Evolutionary conservation across 345 rosid species (phyloP), one percentile per base, ranked within the genome.

Genomic region (Durio zibethinus): DNA sequence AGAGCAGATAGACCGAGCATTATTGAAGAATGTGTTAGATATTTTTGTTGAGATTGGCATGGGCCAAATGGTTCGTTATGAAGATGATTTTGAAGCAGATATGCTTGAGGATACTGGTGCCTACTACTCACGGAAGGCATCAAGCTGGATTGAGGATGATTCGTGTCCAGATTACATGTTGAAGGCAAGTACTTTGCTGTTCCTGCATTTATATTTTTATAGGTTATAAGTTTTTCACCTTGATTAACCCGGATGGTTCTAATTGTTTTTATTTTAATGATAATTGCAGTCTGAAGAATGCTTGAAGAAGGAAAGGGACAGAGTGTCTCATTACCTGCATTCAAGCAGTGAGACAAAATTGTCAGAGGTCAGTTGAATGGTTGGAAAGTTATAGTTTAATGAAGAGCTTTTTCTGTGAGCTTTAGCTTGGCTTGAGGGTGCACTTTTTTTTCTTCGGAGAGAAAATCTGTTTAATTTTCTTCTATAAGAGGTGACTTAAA

Each of bases 11-110:
- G 98, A 95, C 77, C 86, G 92, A 76, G 86, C 94, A 0, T 72
- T 95, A n/a, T 74, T 93, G 86, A 95, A 93, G 86, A 95, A 93
- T 52, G 90, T 92, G 1, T 75, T 95, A 59, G 97, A 84, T 59
- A 90, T 95, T 38, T 95, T 84, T 82, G 92, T 92, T 27, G 97
- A 92, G 85, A 90, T 95, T 70, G 99, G 99, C 76, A 90, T 93
- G 93, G 89, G 86, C 27, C 76, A 78, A 33, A 90, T 91, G 93
- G 90, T 85, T 52, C 72, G 72, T 15, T 95, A 93, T 77, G 92
- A 90, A 80, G 81, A 75, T 64, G 97, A 95, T 86, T 95, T 93
- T 83, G 99, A 95, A 79, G 86, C n/a, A 69, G 74, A 79, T 80
- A 80, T 90, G 94, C 96, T 95, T 75, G 59, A 83, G 36, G 97